These are phyloP conservation scores for Aspergillus aculeatinus DNA, from an alignment of 2,329 filamentous ascomycete genomes.

Conservation along the genomic window DNA sequence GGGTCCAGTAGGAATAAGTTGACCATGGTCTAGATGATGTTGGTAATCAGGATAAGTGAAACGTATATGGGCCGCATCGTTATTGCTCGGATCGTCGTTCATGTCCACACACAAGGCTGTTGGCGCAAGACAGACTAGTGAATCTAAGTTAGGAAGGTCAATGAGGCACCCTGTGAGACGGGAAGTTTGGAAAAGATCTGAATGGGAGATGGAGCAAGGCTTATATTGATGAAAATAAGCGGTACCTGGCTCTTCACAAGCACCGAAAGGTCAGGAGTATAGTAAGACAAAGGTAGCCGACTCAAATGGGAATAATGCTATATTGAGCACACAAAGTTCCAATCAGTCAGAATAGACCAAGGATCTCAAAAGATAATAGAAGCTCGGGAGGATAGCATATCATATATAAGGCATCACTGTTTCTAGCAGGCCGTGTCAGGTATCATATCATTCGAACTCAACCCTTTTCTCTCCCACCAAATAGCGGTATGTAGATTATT, in stretches of 20 bases:
- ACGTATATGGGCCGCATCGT: background rate
- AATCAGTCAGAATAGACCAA: no score
- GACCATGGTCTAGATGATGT: background rate
- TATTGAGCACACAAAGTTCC: no score
- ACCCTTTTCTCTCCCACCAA: background rate
- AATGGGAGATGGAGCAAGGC: background rate
- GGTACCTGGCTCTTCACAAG: background rate
- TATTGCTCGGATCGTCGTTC: background rate
- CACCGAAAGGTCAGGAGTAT: background rate
- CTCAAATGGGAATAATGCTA: no score
- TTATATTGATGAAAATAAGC: background rate
- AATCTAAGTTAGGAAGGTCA: background rate
- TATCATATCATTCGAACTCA: background rate
- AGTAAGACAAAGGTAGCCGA: background rate
- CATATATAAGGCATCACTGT: background rate
- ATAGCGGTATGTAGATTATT: background rate
- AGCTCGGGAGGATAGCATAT: background rate
- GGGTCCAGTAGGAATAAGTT: conserved; percentile 1
- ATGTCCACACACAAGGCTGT: background rate
- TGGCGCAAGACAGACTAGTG: background rate
- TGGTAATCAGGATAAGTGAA: background rate
- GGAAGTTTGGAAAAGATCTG: background rate
- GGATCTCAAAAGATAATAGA: no score
- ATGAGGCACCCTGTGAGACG: background rate
- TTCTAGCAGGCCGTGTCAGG: background rate